A percentile compares a stretch with the other conserved stretches of the same genome.
phyloP scores from a whole-genome alignment of 805 yeast species.

The Myxozyma neotropica region DNA sequence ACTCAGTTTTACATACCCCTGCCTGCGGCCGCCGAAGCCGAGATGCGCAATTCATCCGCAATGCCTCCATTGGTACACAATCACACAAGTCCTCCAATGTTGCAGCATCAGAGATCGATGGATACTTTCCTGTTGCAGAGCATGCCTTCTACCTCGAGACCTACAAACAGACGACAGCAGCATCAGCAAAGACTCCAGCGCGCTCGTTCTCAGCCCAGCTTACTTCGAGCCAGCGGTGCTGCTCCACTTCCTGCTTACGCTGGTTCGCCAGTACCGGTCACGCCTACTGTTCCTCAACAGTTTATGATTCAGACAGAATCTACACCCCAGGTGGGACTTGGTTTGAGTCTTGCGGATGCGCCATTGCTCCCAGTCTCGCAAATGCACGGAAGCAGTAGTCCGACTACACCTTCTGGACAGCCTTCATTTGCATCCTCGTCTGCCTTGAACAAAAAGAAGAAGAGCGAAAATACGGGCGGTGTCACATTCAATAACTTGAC shows the following conservation, averaged over 20 bases:
- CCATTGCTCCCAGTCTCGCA: not conserved
- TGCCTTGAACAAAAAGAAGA: not conserved
- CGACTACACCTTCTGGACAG: not conserved
- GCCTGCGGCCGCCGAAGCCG: not conserved
- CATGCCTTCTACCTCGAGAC: not conserved
- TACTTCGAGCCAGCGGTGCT: conserved; percentile 3
- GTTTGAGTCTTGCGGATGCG: not conserved
- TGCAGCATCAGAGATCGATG: conserved; percentile 10
- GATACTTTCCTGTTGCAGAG: conserved; percentile 7
- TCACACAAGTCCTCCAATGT: conserved; percentile 6
- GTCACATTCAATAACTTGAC: conserved; percentile 19
- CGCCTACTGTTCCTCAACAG: not conserved
- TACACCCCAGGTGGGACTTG: not conserved
- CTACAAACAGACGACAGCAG: conserved; percentile 3
- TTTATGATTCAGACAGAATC: not conserved
- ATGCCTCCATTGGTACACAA: not conserved
- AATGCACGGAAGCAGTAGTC: not conserved
- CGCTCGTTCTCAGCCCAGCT: conserved; percentile 16
- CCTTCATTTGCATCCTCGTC: not conserved
- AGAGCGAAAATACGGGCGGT: not conserved
- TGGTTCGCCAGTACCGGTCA: not conserved
- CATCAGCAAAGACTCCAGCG: conserved; percentile 17
- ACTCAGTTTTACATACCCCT: conserved; percentile 7
- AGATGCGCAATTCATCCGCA: not conserved
- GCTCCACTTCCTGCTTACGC: not conserved